phyloP scores from a whole-genome alignment of 176 grass and related monocot genomes.

The Aegilops bicornis region DNA sequence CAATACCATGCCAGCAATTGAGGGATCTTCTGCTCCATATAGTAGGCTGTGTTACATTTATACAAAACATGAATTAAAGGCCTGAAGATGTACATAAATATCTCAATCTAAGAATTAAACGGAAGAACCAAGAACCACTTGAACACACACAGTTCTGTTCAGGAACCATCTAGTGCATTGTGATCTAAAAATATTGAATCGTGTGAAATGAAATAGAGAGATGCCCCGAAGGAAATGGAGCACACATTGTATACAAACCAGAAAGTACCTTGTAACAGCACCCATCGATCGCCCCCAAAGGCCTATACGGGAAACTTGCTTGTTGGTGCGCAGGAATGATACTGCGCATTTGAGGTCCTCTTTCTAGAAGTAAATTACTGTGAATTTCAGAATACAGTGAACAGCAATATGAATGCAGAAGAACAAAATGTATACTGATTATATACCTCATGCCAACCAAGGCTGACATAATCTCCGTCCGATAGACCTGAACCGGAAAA shows the following conservation, averaged over 20 bases:
- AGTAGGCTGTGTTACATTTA: slow-evolving; percentile 55
- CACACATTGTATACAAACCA: slow-evolving; percentile 23
- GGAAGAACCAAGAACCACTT: slow-evolving; percentile 3
- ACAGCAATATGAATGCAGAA: slow-evolving; percentile 19
- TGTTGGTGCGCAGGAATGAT: slow-evolving; percentile 69
- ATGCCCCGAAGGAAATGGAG: slow-evolving; percentile 19
- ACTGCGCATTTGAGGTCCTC: slow-evolving; percentile 89
- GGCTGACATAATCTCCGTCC: slow-evolving; percentile 90
- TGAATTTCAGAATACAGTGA: slow-evolving; percentile 25
- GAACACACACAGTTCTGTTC: slow-evolving; percentile 20
- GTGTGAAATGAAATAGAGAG: slow-evolving; percentile 16
- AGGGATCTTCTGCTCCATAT: slow-evolving; percentile 97
- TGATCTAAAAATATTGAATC: neutral
- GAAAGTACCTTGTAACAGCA: slow-evolving; percentile 87
- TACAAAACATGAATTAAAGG: slow-evolving; percentile 29
- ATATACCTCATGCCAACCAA: slow-evolving; percentile 98
- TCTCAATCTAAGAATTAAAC: neutral
- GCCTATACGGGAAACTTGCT: slow-evolving; percentile 93
- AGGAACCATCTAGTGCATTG: neutral
- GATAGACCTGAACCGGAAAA: slow-evolving; percentile 97
- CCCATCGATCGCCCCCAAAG: slow-evolving; percentile 99
- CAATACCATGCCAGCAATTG: slow-evolving; percentile 88
- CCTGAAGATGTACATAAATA: neutral
- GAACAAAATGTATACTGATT: slow-evolving; percentile 34
- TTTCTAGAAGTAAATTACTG: slow-evolving; percentile 61